These are phyloP conservation scores for Amylostereum areolatum DNA, from an alignment of 1,284 basidiomycete species.

Conservation along the genomic window DNA sequence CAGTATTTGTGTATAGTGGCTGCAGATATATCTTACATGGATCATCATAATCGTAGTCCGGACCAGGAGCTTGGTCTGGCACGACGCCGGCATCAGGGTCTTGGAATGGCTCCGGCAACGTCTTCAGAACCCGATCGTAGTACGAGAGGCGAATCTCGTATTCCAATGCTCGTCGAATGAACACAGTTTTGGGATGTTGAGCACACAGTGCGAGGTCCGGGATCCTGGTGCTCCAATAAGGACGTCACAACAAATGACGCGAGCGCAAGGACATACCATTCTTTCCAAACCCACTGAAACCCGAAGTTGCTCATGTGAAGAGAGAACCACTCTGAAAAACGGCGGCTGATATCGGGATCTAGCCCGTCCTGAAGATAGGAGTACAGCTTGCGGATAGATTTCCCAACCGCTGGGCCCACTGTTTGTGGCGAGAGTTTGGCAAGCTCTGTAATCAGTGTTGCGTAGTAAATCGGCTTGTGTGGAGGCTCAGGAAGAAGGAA, in stretches of 20 bases:
- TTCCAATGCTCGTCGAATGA: constrained; percentile 86
- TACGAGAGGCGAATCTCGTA: constrained; percentile 91
- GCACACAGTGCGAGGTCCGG: constrained; percentile 69
- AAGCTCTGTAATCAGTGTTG: constrained; percentile 85
- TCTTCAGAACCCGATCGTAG: constrained; percentile 88
- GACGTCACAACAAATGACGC: background rate
- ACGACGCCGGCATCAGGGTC: constrained; percentile 61
- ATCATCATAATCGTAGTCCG: constrained; percentile 81
- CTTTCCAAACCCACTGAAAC: constrained; percentile 99
- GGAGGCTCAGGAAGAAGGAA: constrained; percentile 75
- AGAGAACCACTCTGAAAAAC: constrained; percentile 93
- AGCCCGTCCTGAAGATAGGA: constrained; percentile 70
- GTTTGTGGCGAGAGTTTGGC: constrained; percentile 90
- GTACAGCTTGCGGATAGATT: constrained; percentile 89
- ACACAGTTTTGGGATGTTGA: constrained; percentile 81
- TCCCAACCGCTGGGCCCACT: constrained; percentile 93
- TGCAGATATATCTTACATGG: constrained; percentile 22
- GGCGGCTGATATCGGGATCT: constrained; percentile 76
- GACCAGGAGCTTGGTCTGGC: constrained; percentile 71
- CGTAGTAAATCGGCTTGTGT: constrained; percentile 83
- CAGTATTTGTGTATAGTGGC: background rate
- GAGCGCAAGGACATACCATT: constrained; percentile 64
- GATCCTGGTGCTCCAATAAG: constrained; percentile 52
- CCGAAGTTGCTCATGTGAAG: constrained; percentile 97
- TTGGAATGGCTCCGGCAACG: constrained; percentile 80